Evolutionary conservation across 2,329 filamentous ascomycete genomes (phyloP).

Genomic region (Endothia cerciana): DNA sequence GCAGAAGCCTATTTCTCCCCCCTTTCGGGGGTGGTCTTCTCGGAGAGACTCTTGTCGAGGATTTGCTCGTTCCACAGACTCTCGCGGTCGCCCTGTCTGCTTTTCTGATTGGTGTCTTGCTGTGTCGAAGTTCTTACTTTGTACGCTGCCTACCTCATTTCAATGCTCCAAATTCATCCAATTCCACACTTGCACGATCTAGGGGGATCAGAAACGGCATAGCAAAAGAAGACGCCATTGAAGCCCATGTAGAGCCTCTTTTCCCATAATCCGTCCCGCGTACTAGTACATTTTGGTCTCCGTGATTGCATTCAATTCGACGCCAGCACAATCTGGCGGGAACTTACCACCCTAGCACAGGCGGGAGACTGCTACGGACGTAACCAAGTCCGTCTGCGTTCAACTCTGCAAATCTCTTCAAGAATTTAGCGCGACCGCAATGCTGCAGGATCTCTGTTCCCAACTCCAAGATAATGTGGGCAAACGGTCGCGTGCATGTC

Average conservation of each 20-base stretch:
- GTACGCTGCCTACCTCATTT: background rate
- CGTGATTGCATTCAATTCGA: background rate
- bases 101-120: background rate
- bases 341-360: background rate
- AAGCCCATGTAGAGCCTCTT: background rate
- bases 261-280: no score
- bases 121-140: background rate
- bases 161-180: background rate
- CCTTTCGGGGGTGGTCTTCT: background rate
- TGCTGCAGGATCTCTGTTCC: constrained; percentile 30
- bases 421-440: constrained; percentile 23
- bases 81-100: background rate
- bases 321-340: background rate
- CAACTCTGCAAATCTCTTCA: constrained; percentile 6
- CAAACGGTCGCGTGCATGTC: constrained; percentile 24
- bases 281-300: background rate
- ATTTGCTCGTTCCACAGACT: background rate
- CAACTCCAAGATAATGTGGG: constrained; percentile 26
- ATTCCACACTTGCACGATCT: background rate
- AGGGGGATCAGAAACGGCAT: background rate
- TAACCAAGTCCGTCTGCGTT: constrained; percentile 7
- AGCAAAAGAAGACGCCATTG: background rate
- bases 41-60: background rate
- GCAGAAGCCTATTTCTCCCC: background rate
- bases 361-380: constrained; percentile 19